Evolutionary conservation across 2,329 filamentous ascomycete genomes (phyloP), one percentile per base, ranked within the genome.

Genomic region (Fusarium sp.): DNA sequence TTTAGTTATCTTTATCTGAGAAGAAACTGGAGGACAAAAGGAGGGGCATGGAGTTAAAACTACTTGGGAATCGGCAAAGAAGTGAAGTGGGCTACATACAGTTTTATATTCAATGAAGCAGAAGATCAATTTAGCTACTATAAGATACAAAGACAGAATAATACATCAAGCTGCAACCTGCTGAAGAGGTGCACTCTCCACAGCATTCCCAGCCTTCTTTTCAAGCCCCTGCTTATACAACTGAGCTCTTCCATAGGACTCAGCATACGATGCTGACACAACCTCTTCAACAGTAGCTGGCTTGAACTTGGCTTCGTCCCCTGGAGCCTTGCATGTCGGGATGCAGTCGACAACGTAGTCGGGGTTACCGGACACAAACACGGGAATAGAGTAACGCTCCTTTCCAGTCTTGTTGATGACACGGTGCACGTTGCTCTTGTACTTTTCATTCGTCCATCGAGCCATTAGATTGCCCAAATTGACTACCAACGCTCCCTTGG

Each of bases 361-460:
- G 11, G 55, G 55, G 12, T 87, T 86, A 7, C 85, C 85, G 56
- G 84, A 84, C 57, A 87, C 84, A 74, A 88, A 88, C 52, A 88
- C 84, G 1, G 86, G 85, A n/a, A 88, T 79, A 9, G 83, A 86
- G 71, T 87, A 89, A 37, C 87, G 80, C 71, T 87, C 83, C 12
- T 76, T 77, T 3, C 78, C 79, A 5, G 81, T 83, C 42, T 80
- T 79, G 77, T 88, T 88, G 66, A 88, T 83, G 26, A 89, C 86
- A 10, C 86, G 79, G 72, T 89, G 87, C 6, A 86, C 74, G 48
- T 82, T 86, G 70, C 82, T 85, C 71, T 82, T 84, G 77, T 87
- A 89, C 47, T 79, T 76, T 18, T 83, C 82, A 54, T 84, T 83
- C 16, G 85, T 88, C 84, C 85, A 86, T 15, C 79, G 73, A 64